Conservation (phyloP, 768 basidiomycete genomes). For the Mycena sanguinolenta region DNA sequence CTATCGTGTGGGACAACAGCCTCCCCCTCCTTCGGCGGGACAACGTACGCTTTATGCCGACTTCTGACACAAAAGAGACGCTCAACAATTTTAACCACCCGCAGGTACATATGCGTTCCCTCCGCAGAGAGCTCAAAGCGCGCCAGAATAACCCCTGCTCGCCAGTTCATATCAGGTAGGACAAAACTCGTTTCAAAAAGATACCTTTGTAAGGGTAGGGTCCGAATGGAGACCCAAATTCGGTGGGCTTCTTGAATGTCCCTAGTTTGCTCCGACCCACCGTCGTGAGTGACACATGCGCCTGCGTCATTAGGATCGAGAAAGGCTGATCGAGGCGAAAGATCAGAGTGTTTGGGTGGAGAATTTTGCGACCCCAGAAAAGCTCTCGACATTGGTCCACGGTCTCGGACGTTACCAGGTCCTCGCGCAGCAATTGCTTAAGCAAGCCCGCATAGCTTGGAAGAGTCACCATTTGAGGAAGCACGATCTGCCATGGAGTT, state of each 20-base stretch:
- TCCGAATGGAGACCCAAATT: constrained; percentile 3
- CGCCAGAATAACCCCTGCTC: constrained; percentile 17
- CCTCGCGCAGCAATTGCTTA: not conserved
- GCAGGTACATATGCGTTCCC: no score
- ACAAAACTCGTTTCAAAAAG: not conserved
- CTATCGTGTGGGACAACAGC: not conserved
- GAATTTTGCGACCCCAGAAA: not conserved
- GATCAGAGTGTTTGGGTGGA: not conserved
- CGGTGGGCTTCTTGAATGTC: not conserved
- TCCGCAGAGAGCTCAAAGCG: constrained; percentile 28
- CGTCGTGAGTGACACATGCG: constrained; percentile 6
- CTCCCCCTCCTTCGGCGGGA: constrained; percentile 14
- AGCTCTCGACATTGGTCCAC: not conserved
- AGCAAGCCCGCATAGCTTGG: not conserved
- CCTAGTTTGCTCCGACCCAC: no score
- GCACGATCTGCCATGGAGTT: constrained; percentile 23
- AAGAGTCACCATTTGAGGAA: constrained; percentile 7
- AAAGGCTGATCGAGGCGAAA: constrained; percentile 23
- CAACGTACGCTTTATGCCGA: not conserved
- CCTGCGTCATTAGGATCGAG: not conserved
- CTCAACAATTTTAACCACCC: constrained; percentile 11
- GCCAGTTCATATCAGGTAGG: not conserved
- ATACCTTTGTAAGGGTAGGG: constrained; percentile 21
- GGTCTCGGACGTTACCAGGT: no score
- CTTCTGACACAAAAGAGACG: not conserved